These are phyloP conservation scores for Cordyceps pruinosa DNA, from an alignment of 2,329 filamentous ascomycete genomes.

Conservation along the genomic window DNA sequence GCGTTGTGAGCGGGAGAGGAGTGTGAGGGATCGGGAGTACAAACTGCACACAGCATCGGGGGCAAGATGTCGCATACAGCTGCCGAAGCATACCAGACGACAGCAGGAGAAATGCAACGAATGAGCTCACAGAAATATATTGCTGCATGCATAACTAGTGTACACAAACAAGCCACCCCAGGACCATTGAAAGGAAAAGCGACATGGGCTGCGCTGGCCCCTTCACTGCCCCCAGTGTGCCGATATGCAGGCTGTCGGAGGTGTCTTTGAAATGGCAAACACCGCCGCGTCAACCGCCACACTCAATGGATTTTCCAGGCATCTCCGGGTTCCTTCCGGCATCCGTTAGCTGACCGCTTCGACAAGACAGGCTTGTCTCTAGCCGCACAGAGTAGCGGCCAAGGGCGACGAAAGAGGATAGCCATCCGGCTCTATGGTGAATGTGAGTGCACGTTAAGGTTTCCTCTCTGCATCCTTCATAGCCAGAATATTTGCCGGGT, in stretches of 20 bases:
- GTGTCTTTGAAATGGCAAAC: not conserved
- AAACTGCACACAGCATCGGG: not conserved
- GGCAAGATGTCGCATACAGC: not conserved
- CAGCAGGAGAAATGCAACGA: not conserved
- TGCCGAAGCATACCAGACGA: not conserved
- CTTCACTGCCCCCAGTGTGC: not conserved
- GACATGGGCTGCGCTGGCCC: not conserved
- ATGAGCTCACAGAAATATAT: not conserved
- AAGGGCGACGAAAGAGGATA: too few species aligned
- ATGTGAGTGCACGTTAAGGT: too few species aligned
- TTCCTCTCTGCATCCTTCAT: too few species aligned
- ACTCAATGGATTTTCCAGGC: too few species aligned
- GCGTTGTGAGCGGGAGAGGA: not conserved
- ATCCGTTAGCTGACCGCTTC: too few species aligned
- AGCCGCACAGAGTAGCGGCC: too few species aligned
- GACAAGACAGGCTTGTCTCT: too few species aligned
- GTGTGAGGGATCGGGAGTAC: not conserved
- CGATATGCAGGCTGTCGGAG: not conserved
- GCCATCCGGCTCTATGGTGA: too few species aligned
- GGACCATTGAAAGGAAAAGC: not conserved
- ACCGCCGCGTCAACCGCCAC: not conserved
- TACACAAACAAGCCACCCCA: not conserved
- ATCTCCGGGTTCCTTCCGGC: too few species aligned
- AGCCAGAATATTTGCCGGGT: too few species aligned
- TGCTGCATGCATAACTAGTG: too few species aligned